These are phyloP conservation scores for Psilocybe cyanescens DNA, from an alignment of 768 basidiomycete species.

Conservation along the genomic window DNA sequence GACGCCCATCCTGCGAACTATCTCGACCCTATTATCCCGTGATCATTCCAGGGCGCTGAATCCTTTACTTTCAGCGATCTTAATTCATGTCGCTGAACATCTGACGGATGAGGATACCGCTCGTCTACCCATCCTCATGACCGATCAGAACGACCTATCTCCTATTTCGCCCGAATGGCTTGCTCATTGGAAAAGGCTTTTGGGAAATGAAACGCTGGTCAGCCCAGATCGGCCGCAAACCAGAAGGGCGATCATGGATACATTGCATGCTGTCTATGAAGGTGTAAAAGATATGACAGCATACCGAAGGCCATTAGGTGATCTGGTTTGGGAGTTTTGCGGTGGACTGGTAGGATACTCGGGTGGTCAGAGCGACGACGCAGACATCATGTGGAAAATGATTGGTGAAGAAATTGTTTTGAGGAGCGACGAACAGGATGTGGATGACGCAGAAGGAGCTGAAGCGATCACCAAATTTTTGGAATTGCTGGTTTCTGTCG, in stretches of 20 bases:
- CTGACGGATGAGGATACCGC: conserved; percentile 71
- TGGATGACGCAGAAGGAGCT: conserved; percentile 22
- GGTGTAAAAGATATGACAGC: conserved; percentile 70
- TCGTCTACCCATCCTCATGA: conserved; percentile 63
- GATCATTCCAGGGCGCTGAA: conserved; percentile 62
- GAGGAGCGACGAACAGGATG: conserved; percentile 46
- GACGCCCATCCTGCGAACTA: conserved; percentile 62
- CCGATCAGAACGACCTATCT: conserved; percentile 67
- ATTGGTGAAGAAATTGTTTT: conserved; percentile 72
- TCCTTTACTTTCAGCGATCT: conserved; percentile 64
- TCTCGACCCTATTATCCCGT: conserved; percentile 66
- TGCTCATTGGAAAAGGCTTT: conserved; percentile 61
- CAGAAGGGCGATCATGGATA: conserved; percentile 56
- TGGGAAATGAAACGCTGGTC: conserved; percentile 52
- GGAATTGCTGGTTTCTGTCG: conserved; percentile 44
- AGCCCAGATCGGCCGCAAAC: conserved; percentile 52
- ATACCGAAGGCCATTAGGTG: conserved; percentile 58
- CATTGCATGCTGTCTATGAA: conserved; percentile 62
- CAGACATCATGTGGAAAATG: conserved; percentile 57
- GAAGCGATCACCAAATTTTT: conserved; percentile 33
- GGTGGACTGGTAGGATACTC: conserved; percentile 25
- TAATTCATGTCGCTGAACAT: conserved; percentile 70
- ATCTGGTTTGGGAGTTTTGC: conserved; percentile 56
- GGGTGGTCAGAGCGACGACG: conserved; percentile 38
- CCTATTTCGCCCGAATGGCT: conserved; percentile 78